A percentile compares a stretch with the other conserved stretches of the same genome.
Evolutionary conservation across 768 basidiomycete species (phyloP).

Genomic region (Mrakia hoshinonis): DNA sequence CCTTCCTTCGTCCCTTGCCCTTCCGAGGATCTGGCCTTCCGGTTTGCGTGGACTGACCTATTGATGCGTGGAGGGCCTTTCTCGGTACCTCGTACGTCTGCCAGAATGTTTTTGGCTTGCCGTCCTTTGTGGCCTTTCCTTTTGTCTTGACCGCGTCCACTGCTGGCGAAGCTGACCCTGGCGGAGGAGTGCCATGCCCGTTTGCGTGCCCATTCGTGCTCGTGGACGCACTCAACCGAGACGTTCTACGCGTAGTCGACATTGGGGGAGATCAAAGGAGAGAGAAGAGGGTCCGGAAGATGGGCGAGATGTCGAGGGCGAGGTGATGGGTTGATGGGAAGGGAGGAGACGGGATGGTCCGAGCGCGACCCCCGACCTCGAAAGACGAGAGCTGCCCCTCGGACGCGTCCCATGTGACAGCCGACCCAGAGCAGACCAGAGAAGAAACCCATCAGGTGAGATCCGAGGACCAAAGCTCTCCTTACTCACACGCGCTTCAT

Average conservation of each 20-base stretch:
- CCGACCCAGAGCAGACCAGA: too few species aligned
- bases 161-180: background rate
- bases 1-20: background rate
- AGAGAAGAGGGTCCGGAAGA: background rate
- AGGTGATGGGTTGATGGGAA: background rate
- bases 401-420: too few species aligned
- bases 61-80: slow-evolving; percentile 77
- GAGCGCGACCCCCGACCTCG: too few species aligned
- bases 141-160: background rate
- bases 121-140: background rate
- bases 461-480: too few species aligned
- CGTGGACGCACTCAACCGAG: background rate
- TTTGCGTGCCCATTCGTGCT: slow-evolving; percentile 17
- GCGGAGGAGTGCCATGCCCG: background rate
- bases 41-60: slow-evolving; percentile 37
- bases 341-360: background rate
- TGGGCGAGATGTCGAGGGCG: background rate
- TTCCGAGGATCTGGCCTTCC: too few species aligned
- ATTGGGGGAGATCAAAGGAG: background rate
- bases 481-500: too few species aligned
- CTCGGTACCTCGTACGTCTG: slow-evolving; percentile 61
- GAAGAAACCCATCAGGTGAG: too few species aligned
- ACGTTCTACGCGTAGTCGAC: slow-evolving; percentile 10
- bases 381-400: too few species aligned
- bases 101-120: slow-evolving; percentile 18